Base-by-base conservation (phyloP, 345 rosid species). In the Arabidopsis thaliana region DNA sequence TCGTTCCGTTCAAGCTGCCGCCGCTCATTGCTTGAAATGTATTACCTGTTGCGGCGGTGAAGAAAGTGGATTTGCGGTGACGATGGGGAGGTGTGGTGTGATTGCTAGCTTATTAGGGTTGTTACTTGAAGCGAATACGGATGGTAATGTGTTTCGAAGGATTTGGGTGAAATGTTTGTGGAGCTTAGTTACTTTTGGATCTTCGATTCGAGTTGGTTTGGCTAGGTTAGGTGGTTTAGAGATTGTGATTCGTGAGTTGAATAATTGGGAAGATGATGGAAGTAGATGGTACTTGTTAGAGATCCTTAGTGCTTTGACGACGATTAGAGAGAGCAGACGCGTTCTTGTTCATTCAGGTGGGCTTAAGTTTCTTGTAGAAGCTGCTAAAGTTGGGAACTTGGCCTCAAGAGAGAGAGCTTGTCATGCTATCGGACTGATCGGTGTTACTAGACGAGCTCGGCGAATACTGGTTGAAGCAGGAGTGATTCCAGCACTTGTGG, bases 341-440 rank as follows among this genome's bases (percentile, higher is more conserved):
- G 71, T 63, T 36, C 77, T 87, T 67, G 48, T 48, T 57, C 57
- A 80, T 66, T 72, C 80, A 37, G 79, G 85, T 34, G 84, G 88
- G 72, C 62, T 89, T 8, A 64, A 74, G 64, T 87, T 73, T 82
- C 87, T 89, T 32, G 86, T 87, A 1, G 84, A 83, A 73, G 89
- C 90, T 0, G 83, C 69, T 74, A 71, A 79, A 36, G 61, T 28
- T 66, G 91, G 91, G 41, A 74, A 80, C 72, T 69, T 87, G 84
- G 63, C 82, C 49, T 89, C 88, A 0, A 84, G 87, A 53, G 89
- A 86, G 67, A 82, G 91, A 82, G 88, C 91, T 67, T 85, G 86
- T 79, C 91, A 87, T 14, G 91, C 91, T 0, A 78, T 87, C 6
- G 91, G 95, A 45, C 73, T 87, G 65, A 79, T 82, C 1, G 85